Percentiles rank a stretch among this genome's conserved stretches.
Evolutionary conservation across 768 basidiomycete genomes (phyloP).

Genomic region (Boletus tomentosulus): DNA sequence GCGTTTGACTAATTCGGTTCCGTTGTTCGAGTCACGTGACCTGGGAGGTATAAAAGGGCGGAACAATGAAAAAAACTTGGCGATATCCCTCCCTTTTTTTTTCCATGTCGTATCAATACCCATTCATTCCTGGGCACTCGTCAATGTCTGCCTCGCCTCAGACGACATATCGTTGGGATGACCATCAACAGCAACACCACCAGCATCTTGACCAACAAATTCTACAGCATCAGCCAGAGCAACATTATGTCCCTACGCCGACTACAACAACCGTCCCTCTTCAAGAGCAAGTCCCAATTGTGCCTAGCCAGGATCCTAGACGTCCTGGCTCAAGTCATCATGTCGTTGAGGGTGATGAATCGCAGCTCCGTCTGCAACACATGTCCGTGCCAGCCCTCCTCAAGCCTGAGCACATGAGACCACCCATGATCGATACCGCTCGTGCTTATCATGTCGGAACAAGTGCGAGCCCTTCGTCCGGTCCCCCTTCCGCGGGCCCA

Average conservation of each 20-base stretch:
- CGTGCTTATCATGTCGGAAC: conserved; percentile 24
- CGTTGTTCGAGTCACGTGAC: conserved; percentile 27
- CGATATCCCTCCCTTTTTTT: conserved; percentile 25
- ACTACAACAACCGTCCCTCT: conserved; percentile 16
- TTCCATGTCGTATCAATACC: conserved; percentile 49
- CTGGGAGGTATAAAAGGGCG: conserved; percentile 29
- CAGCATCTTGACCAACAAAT: conserved; percentile 36
- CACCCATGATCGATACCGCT: conserved; percentile 32
- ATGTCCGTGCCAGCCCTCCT: conserved; percentile 15
- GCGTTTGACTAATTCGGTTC: conserved; percentile 10
- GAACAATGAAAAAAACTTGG: conserved; percentile 12
- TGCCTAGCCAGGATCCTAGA: conserved; percentile 27
- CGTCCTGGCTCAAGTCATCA: conserved; percentile 19
- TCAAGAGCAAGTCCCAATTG: conserved; percentile 29
- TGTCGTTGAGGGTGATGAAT: conserved; percentile 22
- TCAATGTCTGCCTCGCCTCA: conserved; percentile 48
- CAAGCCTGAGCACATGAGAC: conserved; percentile 31
- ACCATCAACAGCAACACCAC: conserved; percentile 31
- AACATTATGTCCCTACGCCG: conserved; percentile 13
- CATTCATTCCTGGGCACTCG: conserved; percentile 44
- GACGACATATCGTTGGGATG: conserved; percentile 40
- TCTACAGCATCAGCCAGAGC: conserved; percentile 34
- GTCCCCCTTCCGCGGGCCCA: conserved; percentile 27
- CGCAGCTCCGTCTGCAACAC: conserved; percentile 24
- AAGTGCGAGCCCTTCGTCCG: conserved; percentile 30